Base-by-base conservation (phyloP, 2,329 filamentous ascomycete species). In the Pyrenochaeta sp. region DNA sequence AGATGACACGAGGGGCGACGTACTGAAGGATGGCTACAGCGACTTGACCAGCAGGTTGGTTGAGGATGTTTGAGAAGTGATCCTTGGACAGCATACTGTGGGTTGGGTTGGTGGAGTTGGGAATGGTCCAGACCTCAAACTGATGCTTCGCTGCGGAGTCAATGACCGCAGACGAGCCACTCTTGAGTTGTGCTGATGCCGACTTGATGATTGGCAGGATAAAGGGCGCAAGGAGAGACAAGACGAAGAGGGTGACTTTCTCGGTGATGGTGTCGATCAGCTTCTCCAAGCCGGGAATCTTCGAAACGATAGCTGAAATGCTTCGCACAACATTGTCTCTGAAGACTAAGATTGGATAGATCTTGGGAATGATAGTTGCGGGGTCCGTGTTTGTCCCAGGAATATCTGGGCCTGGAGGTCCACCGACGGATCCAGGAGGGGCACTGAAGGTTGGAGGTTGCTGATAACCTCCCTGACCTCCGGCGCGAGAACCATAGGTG, bases 261-360 rank as follows among this genome's bases (percentile, higher is more conserved):
- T 99, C 94, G 42, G 88, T 90, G 61, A 99, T 96, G 60, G 90
- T 93, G 53, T 97, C 93, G 15, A 97, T 84, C n/a, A 96, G 77
- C 49, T 86, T 76, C 72, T 96, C 90, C 3, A 99, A 79, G 0
- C 93, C 93, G 0, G 94, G 94, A 26, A 99, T 88, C 76, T 95
- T 96, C 60, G 91, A 85, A 55, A 97, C 90, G 38, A 91, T 87
- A 26, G 84, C 82, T 63, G 85, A 90, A 70, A 99, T 91, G 27
- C 86, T 83, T 58, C 90, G 90, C 36, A 96, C 92, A 41, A 99
- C 91, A 63, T 88, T 94, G 76, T 99, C 94, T 47, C 93, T 84
- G 78, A 97, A 99, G 48, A 89, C 82, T 0, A 99, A 81, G 48
- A 99, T 96, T 1, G 94, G 94, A 63, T 97, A 97, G 55, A 99